Evolutionary conservation across 192 early-diverging fungal species (phyloP), one percentile per base, ranked within the genome.

Genomic region (Coemansia sp.): DNA sequence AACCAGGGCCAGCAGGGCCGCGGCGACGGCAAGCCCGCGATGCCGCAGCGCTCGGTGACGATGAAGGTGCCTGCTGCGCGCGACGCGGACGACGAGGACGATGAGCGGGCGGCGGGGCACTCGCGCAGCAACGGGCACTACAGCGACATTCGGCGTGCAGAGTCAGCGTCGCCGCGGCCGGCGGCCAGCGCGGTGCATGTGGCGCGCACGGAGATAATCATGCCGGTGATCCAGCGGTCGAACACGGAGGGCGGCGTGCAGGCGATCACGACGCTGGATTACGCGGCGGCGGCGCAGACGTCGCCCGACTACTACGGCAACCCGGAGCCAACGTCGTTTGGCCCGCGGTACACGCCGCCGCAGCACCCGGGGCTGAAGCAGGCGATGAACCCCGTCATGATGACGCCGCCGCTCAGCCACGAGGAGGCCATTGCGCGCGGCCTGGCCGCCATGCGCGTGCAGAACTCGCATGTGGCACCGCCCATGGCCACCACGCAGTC

Each of bases 151-250:
- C 35, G 60, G 10, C 60, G 60, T 6, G 56, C 37, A 37, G 62
- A 42, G 44, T 48, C 24, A 40, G 63, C 57, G 63, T 45, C 62
- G 64, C 63, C 16, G 9, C 31, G 63, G 48, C 35, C 33, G 34
- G 42, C 62, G 66, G 46, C 63, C 63, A 3, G 57, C 51, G 29
- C 50, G 1, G 78, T 73, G 19, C 79, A 75, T 44, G 40, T 76
- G n/a, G 74, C 79, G 4, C 74, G 74, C 17, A 73, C 64, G 7
- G 79, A 81, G 48, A 60, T 76, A n/a, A 81, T 81, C n/a, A 59
- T 62, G 67, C 79, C 79, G 5, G 42, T 57, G n/a, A 62, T 81
- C 56, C 79, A 81, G 64, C 68, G 68, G 4, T 63, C 72, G 35
- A 67, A 67, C 68, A 74, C 68, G 0, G 72, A 74, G 44, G 53